These are phyloP conservation scores for Phanerochaete carnosa DNA, from an alignment of 768 basidiomycete species.

Conservation along the genomic window DNA sequence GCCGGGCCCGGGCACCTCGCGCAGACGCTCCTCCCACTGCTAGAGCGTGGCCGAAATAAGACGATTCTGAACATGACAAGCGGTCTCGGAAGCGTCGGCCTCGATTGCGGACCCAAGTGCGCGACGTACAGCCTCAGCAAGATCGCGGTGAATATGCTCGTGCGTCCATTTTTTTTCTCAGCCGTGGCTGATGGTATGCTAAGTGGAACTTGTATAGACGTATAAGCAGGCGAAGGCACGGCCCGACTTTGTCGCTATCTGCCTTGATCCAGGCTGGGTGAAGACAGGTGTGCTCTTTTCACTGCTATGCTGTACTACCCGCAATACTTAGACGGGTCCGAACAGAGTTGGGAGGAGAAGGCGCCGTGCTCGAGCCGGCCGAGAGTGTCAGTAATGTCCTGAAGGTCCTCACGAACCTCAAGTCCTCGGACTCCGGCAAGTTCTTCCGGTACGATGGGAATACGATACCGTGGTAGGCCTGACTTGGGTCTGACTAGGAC, in stretches of 20 bases:
- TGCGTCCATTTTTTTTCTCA: slow-evolving; percentile 10
- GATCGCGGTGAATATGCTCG: slow-evolving; percentile 39
- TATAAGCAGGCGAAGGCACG: slow-evolving; percentile 35
- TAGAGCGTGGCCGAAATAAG: slow-evolving; percentile 30
- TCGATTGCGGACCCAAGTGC: slow-evolving; percentile 23
- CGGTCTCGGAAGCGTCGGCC: slow-evolving; percentile 31
- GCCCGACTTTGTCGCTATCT: slow-evolving; percentile 29
- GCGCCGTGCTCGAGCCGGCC: slow-evolving; percentile 26
- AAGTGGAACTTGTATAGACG: slow-evolving; percentile 19
- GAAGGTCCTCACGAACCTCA: slow-evolving; percentile 23
- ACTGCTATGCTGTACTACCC: neutral
- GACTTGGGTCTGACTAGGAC: too few species aligned
- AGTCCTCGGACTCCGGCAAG: slow-evolving; percentile 27
- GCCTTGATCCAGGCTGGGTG: slow-evolving; percentile 37
- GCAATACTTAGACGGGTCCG: neutral
- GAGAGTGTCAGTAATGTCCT: slow-evolving; percentile 29
- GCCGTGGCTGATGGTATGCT: neutral
- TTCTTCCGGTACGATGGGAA: slow-evolving; percentile 31
- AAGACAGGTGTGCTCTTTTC: slow-evolving; percentile 29
- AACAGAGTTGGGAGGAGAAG: slow-evolving; percentile 33
- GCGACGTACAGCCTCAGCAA: slow-evolving; percentile 36
- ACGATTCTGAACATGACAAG: slow-evolving; percentile 33
- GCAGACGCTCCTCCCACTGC: slow-evolving; percentile 31
- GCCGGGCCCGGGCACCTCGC: slow-evolving; percentile 34
- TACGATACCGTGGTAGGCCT: slow-evolving; percentile 27